phyloP scores from a whole-genome alignment of 805 yeast species.

The Candida bentonensis region DNA sequence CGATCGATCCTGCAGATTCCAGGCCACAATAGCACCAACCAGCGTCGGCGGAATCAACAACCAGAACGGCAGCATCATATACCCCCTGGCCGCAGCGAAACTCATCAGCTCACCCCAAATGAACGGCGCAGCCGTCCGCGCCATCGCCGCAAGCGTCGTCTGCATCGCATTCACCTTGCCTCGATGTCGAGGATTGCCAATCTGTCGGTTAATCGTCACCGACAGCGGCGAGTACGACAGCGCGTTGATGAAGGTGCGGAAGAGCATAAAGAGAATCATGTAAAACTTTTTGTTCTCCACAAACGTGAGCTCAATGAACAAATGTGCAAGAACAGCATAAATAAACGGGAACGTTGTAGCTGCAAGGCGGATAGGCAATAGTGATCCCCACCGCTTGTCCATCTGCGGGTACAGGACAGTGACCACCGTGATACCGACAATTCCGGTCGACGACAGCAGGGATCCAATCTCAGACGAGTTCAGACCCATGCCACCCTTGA shows the following conservation, averaged over 20 bases:
- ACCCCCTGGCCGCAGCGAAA: constrained; percentile 17
- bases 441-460: constrained; percentile 38
- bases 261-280: constrained; percentile 15
- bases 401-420: constrained; percentile 37
- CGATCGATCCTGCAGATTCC: not conserved
- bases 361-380: constrained; percentile 30
- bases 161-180: constrained; percentile 48
- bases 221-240: constrained; percentile 39
- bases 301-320: constrained; percentile 25
- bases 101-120: constrained; percentile 37
- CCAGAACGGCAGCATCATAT: constrained; percentile 16
- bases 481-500: constrained; percentile 41
- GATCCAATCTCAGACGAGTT: constrained; percentile 34
- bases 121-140: constrained; percentile 44
- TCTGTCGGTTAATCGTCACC: constrained; percentile 39
- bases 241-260: constrained; percentile 29
- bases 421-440: constrained; percentile 36
- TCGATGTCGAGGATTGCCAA: constrained; percentile 35
- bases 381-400: constrained; percentile 33
- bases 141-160: constrained; percentile 37
- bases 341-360: constrained; percentile 30
- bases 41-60: constrained; percentile 6
- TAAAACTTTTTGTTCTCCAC: constrained; percentile 3
- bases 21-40: constrained; percentile 6
- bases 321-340: constrained; percentile 33